Conservation (phyloP, 495 filamentous ascomycete genomes). For the Hypomontagnella submonticulosa region DNA sequence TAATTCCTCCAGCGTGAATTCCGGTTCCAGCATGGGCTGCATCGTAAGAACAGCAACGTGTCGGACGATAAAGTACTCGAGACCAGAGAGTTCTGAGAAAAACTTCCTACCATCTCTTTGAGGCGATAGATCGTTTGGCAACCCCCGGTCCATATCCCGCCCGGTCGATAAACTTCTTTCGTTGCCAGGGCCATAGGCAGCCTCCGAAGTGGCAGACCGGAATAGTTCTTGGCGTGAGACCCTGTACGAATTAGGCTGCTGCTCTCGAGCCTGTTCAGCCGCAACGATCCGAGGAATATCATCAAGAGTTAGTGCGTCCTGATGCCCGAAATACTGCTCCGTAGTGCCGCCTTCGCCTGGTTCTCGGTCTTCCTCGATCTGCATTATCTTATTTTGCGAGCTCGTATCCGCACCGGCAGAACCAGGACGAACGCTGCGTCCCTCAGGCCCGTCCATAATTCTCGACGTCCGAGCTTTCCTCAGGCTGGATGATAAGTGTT, state of each 20-base stretch:
- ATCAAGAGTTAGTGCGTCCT: constrained; percentile 91
- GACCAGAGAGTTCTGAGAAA: constrained; percentile 93
- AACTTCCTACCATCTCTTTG: constrained; percentile 76
- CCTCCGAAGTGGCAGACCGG: constrained; percentile 69
- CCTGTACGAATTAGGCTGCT: constrained; percentile 77
- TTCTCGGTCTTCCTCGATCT: constrained; percentile 90
- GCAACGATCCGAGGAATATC: constrained; percentile 98
- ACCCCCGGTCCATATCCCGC: constrained; percentile 64
- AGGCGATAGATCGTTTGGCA: constrained; percentile 58
- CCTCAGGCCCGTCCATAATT: constrained; percentile 92
- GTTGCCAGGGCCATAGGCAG: constrained; percentile 77
- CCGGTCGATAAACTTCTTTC: constrained; percentile 78
- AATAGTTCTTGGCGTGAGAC: constrained; percentile 80
- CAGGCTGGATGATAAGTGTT: constrained; percentile 89
- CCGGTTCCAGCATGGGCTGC: constrained; percentile 88
- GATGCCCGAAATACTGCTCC: constrained; percentile 85
- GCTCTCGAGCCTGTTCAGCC: constrained; percentile 92
- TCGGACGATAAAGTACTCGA: constrained; percentile 97
- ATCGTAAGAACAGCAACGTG: constrained; percentile 95
- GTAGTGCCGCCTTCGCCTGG: constrained; percentile 75
- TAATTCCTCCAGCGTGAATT: constrained; percentile 95
- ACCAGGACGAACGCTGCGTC: constrained; percentile 77
- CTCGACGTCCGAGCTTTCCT: constrained; percentile 89
- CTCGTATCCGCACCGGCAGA: constrained; percentile 76
- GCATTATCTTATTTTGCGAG: constrained; percentile 68